Base-by-base conservation (phyloP, 352 stramenopile species). In the Phytophthora uliginosa region DNA sequence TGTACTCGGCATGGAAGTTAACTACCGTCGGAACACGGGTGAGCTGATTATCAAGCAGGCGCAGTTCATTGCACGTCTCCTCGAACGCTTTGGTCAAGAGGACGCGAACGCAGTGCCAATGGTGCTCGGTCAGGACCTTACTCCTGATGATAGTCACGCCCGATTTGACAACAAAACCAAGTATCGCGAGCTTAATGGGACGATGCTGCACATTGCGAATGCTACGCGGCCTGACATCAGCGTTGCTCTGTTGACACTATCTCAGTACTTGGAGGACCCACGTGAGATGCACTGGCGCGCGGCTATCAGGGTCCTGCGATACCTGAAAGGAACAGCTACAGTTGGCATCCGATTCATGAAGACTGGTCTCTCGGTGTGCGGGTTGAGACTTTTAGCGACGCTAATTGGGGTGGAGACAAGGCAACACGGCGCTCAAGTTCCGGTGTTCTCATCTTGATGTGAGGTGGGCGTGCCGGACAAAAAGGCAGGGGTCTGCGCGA, bases 141-240 rank as follows among this genome's bases (percentile, higher is more conserved):
- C 18, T 9, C 47, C 18, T 13, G 47, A 53, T 53, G 47, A 22
- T 42, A 42, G 34, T 42, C 42, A 22, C 42, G 42, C 42, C 13
- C 18, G 42, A 50, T 18, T 22, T 50, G 42, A 22, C 42, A 47
- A 47, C 18, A 60, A 50, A 34, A 34, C 31, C 20, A 24, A 26
- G 7, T 72, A 56, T 28, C 42, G 64, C 10, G 55, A 65, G 20
- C 17, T 69, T 3, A 40, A 63, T 28, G 53, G 54, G 10, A 62
- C 66, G 12, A 5, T 76, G 20, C 42, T 76, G 18, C 68, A 76
- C 18, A 36, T 76, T 1, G 69, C 69, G 2, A 76, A 76, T 31
- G 69, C 45, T 0, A 76, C 63, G 3, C 36, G 69, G 22, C 63
- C 63, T 7, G 63, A 76, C 34, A 68, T 71, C 5, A 47, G 59